A percentile compares a stretch with the other conserved stretches of the same genome.
phyloP scores from a whole-genome alignment of 108 stramenopile species.

The Nitzschia inconspicua region DNA sequence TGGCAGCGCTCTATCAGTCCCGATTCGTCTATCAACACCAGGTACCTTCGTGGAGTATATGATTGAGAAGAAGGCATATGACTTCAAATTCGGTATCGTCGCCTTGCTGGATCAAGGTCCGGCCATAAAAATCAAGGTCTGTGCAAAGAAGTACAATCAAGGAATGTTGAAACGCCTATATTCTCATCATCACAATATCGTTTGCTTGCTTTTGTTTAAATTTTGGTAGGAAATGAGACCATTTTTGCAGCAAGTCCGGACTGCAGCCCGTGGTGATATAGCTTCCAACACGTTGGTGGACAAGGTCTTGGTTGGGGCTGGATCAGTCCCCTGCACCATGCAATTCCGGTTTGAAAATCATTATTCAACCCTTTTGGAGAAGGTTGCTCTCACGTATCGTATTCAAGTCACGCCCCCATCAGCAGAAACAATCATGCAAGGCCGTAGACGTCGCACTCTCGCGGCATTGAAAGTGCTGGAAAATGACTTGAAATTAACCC shows the following conservation, averaged over 20 bases:
- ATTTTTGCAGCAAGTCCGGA: background rate
- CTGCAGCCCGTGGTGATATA: no score
- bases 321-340: slow-evolving; percentile 2
- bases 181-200: background rate
- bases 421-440: background rate
- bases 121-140: slow-evolving; percentile 5
- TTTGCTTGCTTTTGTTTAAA: background rate
- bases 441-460: background rate
- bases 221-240: background rate
- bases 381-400: background rate
- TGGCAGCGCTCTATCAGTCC: background rate
- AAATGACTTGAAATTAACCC: background rate
- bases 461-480: background rate
- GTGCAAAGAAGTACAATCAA: background rate
- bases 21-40: slow-evolving; percentile 1
- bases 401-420: slow-evolving; percentile 3
- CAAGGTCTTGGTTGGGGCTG: background rate
- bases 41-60: slow-evolving; percentile 3
- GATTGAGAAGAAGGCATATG: slow-evolving; percentile 7
- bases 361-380: slow-evolving; percentile 3
- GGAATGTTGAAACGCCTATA: background rate
- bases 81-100: background rate
- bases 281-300: no score
- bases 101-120: slow-evolving; percentile 1
- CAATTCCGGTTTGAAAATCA: slow-evolving; percentile 1